Percentiles rank a stretch among this genome's conserved stretches.
phyloP scores from a whole-genome alignment of 768 basidiomycete genomes.

The Lactarius sanguifluus region DNA sequence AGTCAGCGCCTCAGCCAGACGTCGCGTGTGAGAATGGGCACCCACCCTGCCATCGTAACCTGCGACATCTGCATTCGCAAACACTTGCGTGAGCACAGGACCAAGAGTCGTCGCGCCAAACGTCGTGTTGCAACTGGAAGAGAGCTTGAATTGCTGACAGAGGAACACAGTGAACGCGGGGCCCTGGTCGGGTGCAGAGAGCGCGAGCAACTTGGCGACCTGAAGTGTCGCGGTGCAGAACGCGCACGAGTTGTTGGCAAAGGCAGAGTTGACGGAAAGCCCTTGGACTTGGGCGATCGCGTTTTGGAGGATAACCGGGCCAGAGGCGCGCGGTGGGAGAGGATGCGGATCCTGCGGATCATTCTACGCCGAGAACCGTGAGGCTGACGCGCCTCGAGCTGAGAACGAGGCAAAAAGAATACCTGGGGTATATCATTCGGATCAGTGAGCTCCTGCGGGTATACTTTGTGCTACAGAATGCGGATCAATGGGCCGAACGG shows the following conservation, averaged over 20 bases:
- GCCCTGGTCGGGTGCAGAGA: conserved; percentile 61
- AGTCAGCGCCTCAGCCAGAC: not conserved
- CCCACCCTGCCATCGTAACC: conserved; percentile 72
- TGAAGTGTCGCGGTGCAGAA: conserved; percentile 61
- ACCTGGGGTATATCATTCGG: conserved; percentile 58
- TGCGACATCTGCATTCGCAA: conserved; percentile 67
- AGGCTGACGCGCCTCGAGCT: not conserved
- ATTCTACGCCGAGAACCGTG: conserved; percentile 36
- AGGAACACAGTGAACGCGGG: conserved; percentile 55
- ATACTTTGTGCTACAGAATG: conserved; percentile 50
- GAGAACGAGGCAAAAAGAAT: not conserved
- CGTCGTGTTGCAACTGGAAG: conserved; percentile 45
- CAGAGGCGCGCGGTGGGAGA: conserved; percentile 56
- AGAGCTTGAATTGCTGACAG: conserved; percentile 60
- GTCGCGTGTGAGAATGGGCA: not conserved
- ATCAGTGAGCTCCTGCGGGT: conserved; percentile 61
- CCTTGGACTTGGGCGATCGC: conserved; percentile 60
- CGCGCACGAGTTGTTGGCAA: conserved; percentile 54
- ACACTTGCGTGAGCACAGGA: conserved; percentile 65
- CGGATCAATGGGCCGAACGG: conserved; percentile 6
- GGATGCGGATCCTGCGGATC: conserved; percentile 64
- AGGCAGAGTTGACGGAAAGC: conserved; percentile 52
- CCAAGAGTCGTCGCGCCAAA: conserved; percentile 53
- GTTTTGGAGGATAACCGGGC: conserved; percentile 46
- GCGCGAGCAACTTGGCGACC: conserved; percentile 61